Base-by-base conservation (phyloP, 768 basidiomycete genomes). In the Termitomyces titanicus region DNA sequence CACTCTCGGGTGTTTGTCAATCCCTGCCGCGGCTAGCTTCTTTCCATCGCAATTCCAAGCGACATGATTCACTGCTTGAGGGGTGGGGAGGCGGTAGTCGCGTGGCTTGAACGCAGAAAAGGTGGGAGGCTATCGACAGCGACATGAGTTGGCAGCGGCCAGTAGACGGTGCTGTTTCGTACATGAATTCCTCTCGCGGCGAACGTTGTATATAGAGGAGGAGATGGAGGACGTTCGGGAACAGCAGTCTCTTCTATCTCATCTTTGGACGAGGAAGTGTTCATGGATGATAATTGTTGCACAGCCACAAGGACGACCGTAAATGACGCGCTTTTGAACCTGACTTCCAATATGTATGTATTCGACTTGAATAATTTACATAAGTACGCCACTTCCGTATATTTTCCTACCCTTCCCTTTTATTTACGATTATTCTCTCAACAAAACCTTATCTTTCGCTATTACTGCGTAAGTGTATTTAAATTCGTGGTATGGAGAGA, bases 41-140 rank as follows among this genome's bases (percentile, higher is more conserved):
- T 85, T 85, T 17, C 90, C 90, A 63, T 92, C 90, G 63, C 89
- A 91, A 62, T 77, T 92, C 89, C 89, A 93, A 0, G 88, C 86
- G 50, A 92, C 83, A 64, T 89, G 88, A 43, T 77, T 88, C 75
- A 91, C 87, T 1, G 78, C 70, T 61, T 88, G 85, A 17, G 80
- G 68, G 46, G 81, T 84, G 4, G 83, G 72, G 53, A 88, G 80
- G 22, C 85, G 81, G 54, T 86, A 79, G 66, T 91, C 88, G 65
- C 88, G 80, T 6, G 89, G 88, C 64, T 86, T 85, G 67, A 89
- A 89, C 3, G 89, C 86, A 55, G 88, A 85, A 68, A 91, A 92
- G 18, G 79, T 88, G 31, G 89, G 89, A 49, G 84, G 80, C 89
- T 90, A 74, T 37, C 39, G 50, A 40, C 39, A 27, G 52, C 53